phyloP scores from a whole-genome alignment of 2,329 filamentous ascomycete species.

The Ophiosphaerella narmari region DNA sequence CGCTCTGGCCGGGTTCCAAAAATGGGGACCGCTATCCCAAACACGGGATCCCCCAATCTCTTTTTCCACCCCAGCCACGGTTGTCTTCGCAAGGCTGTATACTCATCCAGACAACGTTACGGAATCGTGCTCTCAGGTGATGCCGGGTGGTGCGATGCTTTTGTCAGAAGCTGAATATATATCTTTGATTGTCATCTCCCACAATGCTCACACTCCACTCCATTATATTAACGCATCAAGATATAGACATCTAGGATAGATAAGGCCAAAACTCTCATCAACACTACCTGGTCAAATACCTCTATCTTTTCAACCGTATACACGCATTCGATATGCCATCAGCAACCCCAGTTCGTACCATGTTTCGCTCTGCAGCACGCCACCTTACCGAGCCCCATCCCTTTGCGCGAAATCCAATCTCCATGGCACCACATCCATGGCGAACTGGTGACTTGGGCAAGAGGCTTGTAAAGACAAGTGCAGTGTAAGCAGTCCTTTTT shows the following conservation, averaged over 20 bases:
- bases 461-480: constrained; percentile 25
- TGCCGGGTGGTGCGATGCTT: constrained; percentile 16
- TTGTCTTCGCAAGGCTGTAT: constrained; percentile 7
- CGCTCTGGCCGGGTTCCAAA: not conserved
- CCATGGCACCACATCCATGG: constrained; percentile 29
- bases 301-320: not conserved
- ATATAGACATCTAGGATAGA: too few relatives aligned
- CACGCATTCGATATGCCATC: constrained; percentile 33
- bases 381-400: constrained; percentile 45
- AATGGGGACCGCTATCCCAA: too few relatives aligned
- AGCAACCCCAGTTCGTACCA: constrained; percentile 33
- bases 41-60: too few relatives aligned
- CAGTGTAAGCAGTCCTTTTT: constrained; percentile 28
- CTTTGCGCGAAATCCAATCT: constrained; percentile 37
- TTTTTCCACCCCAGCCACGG: too few relatives aligned
- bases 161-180: not conserved
- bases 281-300: not conserved
- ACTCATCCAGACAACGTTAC: constrained; percentile 2
- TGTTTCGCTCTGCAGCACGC: constrained; percentile 38
- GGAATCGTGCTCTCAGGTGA: constrained; percentile 21
- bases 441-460: constrained; percentile 28
- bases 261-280: not conserved
- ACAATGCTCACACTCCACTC: not conserved
- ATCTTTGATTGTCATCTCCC: not conserved
- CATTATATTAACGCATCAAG: not conserved